Evolutionary conservation across 2,329 filamentous ascomycete species (phyloP).

Genomic region (Corinectria fuckeliana): DNA sequence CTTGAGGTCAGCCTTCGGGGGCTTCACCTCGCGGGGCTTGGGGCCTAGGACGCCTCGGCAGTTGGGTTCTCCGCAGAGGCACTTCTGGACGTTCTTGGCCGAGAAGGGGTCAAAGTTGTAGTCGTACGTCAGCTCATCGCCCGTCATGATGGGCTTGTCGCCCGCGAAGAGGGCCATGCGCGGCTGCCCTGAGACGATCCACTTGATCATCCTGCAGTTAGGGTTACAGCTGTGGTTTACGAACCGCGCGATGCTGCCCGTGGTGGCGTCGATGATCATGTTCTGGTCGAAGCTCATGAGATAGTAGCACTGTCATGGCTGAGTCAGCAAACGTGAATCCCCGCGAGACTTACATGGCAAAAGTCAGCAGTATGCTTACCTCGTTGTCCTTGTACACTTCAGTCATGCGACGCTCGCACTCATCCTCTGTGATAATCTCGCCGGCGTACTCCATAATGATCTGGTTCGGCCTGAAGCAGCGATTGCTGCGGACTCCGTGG

Average conservation of each 20-base stretch:
- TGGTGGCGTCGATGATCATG: slow-evolving; percentile 97
- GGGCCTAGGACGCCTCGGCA: slow-evolving; percentile 70
- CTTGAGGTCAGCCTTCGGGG: slow-evolving; percentile 53
- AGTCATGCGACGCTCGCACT: slow-evolving; percentile 93
- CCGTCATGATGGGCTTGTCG: slow-evolving; percentile 86
- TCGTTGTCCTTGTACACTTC: slow-evolving; percentile 93
- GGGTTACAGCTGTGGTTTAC: slow-evolving; percentile 98
- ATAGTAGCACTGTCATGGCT: slow-evolving; percentile 83
- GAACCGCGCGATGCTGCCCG: slow-evolving; percentile 94
- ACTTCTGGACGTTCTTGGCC: slow-evolving; percentile 71
- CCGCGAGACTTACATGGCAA: neutral
- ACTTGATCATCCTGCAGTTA: slow-evolving; percentile 98
- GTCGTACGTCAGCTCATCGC: slow-evolving; percentile 96
- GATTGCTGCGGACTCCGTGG: slow-evolving; percentile 89
- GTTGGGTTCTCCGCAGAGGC: slow-evolving; percentile 67
- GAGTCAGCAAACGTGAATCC: slow-evolving; percentile 16
- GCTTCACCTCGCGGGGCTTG: slow-evolving; percentile 63
- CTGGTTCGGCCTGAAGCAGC: slow-evolving; percentile 85
- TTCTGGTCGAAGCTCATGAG: slow-evolving; percentile 98
- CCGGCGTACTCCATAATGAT: slow-evolving; percentile 99
- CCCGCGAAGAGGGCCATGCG: slow-evolving; percentile 97
- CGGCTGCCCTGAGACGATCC: slow-evolving; percentile 91
- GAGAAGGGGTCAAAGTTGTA: slow-evolving; percentile 76
- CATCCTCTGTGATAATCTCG: slow-evolving; percentile 94
- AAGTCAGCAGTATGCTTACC: slow-evolving; percentile 56